phyloP scores from a whole-genome alignment of 371 early-diverging fungal genomes.

The Gilbertella persicaria region DNA sequence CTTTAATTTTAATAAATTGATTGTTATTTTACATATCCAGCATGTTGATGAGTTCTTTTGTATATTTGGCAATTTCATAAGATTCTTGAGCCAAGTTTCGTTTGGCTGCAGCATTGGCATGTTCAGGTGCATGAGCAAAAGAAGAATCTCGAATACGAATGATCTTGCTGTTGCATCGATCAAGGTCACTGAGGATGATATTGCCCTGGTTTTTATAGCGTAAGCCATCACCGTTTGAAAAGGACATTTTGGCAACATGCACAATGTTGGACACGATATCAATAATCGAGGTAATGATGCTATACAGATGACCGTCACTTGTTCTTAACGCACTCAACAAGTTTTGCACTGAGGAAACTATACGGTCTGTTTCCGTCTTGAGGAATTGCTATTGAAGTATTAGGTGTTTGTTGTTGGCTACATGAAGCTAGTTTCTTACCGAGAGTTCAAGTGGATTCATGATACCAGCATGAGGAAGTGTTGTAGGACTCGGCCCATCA shows the following conservation, averaged over 20 bases:
- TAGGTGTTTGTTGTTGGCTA: neutral
- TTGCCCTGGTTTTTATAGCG: constrained; percentile 44
- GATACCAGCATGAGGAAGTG: neutral
- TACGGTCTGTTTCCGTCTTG: constrained; percentile 83
- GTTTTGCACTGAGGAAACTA: constrained; percentile 85
- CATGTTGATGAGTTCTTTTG: constrained; percentile 71
- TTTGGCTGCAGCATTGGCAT: constrained; percentile 69
- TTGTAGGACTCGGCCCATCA: neutral
- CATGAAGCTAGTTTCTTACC: constrained; percentile 16
- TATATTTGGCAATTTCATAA: constrained; percentile 91
- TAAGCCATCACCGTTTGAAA: constrained; percentile 42
- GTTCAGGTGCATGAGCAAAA: constrained; percentile 36
- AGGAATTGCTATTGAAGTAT: constrained; percentile 58
- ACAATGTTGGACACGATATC: constrained; percentile 50
- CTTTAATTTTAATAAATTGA: neutral
- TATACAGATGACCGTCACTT: constrained; percentile 14
- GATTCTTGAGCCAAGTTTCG: constrained; percentile 84
- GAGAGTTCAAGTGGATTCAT: constrained; percentile 30
- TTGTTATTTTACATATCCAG: constrained; percentile 27
- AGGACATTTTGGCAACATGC: constrained; percentile 42
- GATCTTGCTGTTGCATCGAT: constrained; percentile 66
- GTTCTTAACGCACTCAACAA: constrained; percentile 73
- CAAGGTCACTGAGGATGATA: constrained; percentile 70
- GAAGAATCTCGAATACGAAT: constrained; percentile 65
- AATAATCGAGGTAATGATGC: constrained; percentile 71